Evolutionary conservation across 2,329 filamentous ascomycete species (phyloP).

Genomic region (Aspergillus amoenus): DNA sequence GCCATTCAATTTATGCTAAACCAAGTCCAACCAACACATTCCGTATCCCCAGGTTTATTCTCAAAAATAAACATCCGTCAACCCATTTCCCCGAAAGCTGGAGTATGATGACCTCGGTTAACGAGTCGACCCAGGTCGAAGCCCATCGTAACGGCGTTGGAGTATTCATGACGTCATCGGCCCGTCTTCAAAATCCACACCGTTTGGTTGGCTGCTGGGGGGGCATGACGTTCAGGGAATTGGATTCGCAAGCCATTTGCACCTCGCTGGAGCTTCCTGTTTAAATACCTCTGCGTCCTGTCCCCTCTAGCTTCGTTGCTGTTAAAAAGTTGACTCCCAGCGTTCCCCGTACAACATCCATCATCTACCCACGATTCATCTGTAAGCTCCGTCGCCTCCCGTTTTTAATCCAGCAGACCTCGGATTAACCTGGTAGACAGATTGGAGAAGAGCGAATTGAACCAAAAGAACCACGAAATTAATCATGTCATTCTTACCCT

Average conservation of each 20-base stretch:
- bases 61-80: not conserved
- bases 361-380: not conserved
- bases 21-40: not conserved
- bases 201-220: slow-evolving; percentile 1
- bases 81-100: not conserved
- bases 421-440: not conserved
- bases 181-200: not conserved
- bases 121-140: not conserved
- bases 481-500: slow-evolving; percentile 38
- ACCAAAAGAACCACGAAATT: not conserved
- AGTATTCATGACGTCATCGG: slow-evolving; percentile 15
- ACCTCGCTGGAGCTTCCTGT: not conserved
- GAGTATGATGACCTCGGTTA: not conserved
- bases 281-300: not conserved
- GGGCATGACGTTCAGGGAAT: not conserved
- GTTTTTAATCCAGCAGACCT: not conserved
- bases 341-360: not conserved
- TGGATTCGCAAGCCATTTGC: not conserved
- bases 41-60: not conserved
- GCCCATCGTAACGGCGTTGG: not conserved
- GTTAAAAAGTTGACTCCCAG: not conserved
- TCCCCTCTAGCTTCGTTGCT: not conserved
- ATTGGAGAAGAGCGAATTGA: not conserved
- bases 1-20: not conserved
- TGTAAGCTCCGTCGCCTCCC: not conserved